Conservation (phyloP, 75 land plant genomes). For the Pinus taeda region DNA sequence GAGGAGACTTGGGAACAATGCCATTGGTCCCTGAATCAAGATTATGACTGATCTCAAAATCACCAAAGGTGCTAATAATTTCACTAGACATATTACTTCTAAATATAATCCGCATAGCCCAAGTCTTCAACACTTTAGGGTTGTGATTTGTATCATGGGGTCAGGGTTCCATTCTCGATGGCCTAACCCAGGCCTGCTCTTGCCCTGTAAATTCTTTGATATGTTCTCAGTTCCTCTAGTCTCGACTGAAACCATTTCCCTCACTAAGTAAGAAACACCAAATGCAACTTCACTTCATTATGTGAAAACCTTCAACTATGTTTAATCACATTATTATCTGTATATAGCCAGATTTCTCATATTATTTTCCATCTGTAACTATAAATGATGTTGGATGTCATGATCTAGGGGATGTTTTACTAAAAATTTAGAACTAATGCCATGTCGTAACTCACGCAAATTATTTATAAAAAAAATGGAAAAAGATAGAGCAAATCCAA, state of each 20-base stretch:
- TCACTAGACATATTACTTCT: slow-evolving; percentile 68
- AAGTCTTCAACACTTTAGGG: slow-evolving; percentile 39
- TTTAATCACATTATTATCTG: too few relatives aligned
- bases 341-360: too few relatives aligned
- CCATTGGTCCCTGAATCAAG: slow-evolving; percentile 5
- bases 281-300: too few relatives aligned
- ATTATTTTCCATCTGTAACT: too few relatives aligned
- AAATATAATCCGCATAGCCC: slow-evolving; percentile 91
- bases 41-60: slow-evolving; percentile 16
- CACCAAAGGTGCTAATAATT: slow-evolving; percentile 22
- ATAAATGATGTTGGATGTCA: too few relatives aligned
- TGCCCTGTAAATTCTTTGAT: not conserved
- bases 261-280: too few relatives aligned
- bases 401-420: too few relatives aligned
- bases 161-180: slow-evolving; percentile 40
- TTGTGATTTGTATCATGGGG: slow-evolving; percentile 25
- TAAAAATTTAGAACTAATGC: too few relatives aligned
- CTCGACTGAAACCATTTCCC: not conserved
- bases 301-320: too few relatives aligned
- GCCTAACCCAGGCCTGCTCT: slow-evolving; percentile 53
- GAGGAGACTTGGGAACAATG: slow-evolving; percentile 26
- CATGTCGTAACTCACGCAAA: too few relatives aligned
- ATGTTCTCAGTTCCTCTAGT: not conserved
- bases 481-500: too few relatives aligned
- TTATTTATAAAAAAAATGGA: too few relatives aligned